A percentile compares a stretch with the other conserved stretches of the same genome.
These are phyloP conservation scores for Afroboletus lepidellus DNA, from an alignment of 1,284 basidiomycete species.

Conservation along the genomic window DNA sequence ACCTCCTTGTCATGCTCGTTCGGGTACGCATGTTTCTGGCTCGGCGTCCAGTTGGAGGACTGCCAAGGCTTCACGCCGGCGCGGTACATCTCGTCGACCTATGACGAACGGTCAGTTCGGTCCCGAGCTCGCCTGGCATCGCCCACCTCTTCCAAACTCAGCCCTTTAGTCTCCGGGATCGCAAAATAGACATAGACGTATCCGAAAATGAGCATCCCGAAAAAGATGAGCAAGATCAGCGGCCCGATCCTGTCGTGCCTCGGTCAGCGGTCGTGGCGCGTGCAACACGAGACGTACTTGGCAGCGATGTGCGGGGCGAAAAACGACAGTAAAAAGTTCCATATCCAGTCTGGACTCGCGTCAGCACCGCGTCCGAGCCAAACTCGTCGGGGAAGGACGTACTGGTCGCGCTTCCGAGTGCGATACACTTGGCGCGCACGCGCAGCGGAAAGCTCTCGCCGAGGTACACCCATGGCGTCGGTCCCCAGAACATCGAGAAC, in stretches of 20 bases:
- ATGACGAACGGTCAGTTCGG: neutral
- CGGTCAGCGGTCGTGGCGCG: too few relatives aligned
- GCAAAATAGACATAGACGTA: conserved; percentile 50
- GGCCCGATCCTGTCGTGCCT: conserved; percentile 58
- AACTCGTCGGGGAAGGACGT: conserved; percentile 12
- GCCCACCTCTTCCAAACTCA: conserved; percentile 27
- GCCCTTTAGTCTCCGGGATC: conserved; percentile 27
- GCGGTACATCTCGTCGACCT: conserved; percentile 29
- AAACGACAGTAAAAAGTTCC: conserved; percentile 60
- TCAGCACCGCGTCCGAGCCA: neutral
- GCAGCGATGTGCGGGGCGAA: conserved; percentile 53
- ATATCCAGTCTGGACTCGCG: conserved; percentile 45
- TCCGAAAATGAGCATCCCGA: conserved; percentile 72
- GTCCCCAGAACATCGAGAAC: conserved; percentile 57
- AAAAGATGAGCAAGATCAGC: conserved; percentile 73
- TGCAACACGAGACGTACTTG: conserved; percentile 19
- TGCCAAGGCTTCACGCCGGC: conserved; percentile 21
- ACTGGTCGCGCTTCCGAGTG: conserved; percentile 55
- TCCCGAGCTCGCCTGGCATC: neutral
- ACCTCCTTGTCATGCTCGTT: conserved; percentile 8
- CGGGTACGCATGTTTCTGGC: conserved; percentile 8
- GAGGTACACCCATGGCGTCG: conserved; percentile 58
- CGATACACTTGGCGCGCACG: conserved; percentile 59
- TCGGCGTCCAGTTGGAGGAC: conserved; percentile 20
- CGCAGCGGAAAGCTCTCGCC: conserved; percentile 62